A percentile compares a stretch with the other conserved stretches of the same genome.
phyloP scores from a whole-genome alignment of 2,329 filamentous ascomycete species.

The Trichoderma semiorbis region DNA sequence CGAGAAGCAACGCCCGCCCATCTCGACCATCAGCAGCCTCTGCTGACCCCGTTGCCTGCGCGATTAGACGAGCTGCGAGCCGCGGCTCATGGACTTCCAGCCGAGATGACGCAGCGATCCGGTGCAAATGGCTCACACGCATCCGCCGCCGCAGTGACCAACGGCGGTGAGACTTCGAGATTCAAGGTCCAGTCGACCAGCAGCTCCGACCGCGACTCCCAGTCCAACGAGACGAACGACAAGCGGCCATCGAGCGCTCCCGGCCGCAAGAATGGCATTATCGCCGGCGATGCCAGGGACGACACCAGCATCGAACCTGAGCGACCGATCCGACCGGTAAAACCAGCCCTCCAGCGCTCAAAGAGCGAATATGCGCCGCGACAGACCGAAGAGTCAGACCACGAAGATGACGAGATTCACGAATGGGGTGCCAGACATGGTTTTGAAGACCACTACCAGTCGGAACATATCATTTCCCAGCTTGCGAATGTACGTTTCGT shows the following conservation, averaged over 20 bases:
- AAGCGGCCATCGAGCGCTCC: conserved; percentile 46
- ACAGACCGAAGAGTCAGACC: conserved; percentile 39
- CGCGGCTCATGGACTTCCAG: conserved; percentile 24
- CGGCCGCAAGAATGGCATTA: conserved; percentile 38
- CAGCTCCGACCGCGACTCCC: conserved; percentile 29
- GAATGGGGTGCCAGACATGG: conserved; percentile 71
- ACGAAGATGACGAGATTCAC: conserved; percentile 44
- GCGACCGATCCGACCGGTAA: conserved; percentile 38
- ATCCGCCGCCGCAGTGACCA: conserved; percentile 28
- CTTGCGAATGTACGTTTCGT: conserved; percentile 67
- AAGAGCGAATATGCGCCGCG: conserved; percentile 54
- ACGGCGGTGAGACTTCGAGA: conserved; percentile 31
- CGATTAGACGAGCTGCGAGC: conserved; percentile 22
- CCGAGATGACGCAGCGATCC: conserved; percentile 34
- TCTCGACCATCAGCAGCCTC: conserved; percentile 15
- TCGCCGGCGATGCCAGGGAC: conserved; percentile 27
- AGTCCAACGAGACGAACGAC: conserved; percentile 31
- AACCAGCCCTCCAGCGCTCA: conserved; percentile 53
- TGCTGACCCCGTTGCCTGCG: conserved; percentile 25
- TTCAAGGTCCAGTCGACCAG: conserved; percentile 29
- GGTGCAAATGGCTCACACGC: conserved; percentile 32
- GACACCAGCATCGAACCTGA: conserved; percentile 36
- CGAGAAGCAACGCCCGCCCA: conserved; percentile 23
- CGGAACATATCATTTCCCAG: conserved; percentile 81
- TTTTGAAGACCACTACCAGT: conserved; percentile 89